A percentile compares a stretch with the other conserved stretches of the same genome.
phyloP scores from a whole-genome alignment of 352 stramenopile genomes.

The Pilasporangium apinafurcum region DNA sequence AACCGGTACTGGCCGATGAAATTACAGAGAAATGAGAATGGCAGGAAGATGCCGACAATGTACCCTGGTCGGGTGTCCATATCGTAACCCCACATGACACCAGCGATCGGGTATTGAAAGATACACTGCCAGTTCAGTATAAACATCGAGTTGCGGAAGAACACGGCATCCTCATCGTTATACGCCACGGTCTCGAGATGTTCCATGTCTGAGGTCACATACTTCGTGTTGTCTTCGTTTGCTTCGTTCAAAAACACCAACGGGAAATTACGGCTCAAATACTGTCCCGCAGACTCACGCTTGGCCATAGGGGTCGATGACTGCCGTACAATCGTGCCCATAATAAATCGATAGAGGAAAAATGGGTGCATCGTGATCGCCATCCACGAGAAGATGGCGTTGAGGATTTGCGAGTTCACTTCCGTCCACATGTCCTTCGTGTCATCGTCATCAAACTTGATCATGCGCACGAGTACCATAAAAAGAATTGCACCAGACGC shows the following conservation, averaged over 20 bases:
- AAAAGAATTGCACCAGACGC: slow-evolving; percentile 23
- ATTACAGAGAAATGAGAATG: slow-evolving; percentile 24
- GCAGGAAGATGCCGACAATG: slow-evolving; percentile 25
- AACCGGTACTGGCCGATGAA: slow-evolving; percentile 21
- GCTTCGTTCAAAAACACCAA: slow-evolving; percentile 19
- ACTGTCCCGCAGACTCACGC: slow-evolving; percentile 6
- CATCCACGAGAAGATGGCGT: slow-evolving; percentile 31
- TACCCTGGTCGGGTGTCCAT: slow-evolving; percentile 15
- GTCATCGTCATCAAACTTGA: slow-evolving; percentile 12
- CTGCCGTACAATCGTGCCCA: slow-evolving; percentile 12
- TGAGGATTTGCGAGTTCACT: slow-evolving; percentile 39
- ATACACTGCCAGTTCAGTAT: slow-evolving; percentile 33
- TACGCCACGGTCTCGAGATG: slow-evolving; percentile 12
- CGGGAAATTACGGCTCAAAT: slow-evolving; percentile 18
- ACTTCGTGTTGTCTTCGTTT: slow-evolving; percentile 8
- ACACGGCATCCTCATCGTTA: slow-evolving; percentile 9
- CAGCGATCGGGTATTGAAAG: slow-evolving; percentile 34
- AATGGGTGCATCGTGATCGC: slow-evolving; percentile 29
- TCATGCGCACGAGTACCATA: slow-evolving; percentile 29
- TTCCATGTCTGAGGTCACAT: slow-evolving; percentile 10
- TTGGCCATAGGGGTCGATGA: slow-evolving; percentile 1
- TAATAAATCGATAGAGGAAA: slow-evolving; percentile 19
- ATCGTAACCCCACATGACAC: slow-evolving; percentile 31
- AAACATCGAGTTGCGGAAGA: slow-evolving; percentile 22
- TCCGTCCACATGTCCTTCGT: slow-evolving; percentile 32